These are phyloP conservation scores for Tephrocybe sp. DNA, from an alignment of 768 basidiomycete genomes.

Conservation along the genomic window DNA sequence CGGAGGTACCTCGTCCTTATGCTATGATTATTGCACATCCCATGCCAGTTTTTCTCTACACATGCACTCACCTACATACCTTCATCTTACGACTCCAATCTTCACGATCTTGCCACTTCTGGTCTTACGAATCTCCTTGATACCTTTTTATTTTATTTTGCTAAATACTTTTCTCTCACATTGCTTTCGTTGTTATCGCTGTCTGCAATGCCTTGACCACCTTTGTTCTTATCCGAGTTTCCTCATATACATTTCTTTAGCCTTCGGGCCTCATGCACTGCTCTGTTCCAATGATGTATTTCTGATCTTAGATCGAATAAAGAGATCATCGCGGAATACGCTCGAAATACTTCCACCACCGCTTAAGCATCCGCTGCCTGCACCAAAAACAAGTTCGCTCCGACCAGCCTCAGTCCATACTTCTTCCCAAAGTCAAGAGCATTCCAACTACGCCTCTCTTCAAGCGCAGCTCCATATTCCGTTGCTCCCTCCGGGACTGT, in stretches of 20 bases:
- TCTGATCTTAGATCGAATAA: slow-evolving; percentile 15
- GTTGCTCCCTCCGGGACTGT: slow-evolving; percentile 41
- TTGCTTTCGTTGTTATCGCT: slow-evolving; percentile 15
- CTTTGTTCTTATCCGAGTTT: slow-evolving; percentile 10
- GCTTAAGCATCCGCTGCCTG: slow-evolving; percentile 18
- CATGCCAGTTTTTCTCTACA: slow-evolving; percentile 5
- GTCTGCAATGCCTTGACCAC: slow-evolving; percentile 7
- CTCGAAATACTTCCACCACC: neutral
- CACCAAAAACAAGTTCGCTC: slow-evolving; percentile 56
- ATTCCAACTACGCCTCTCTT: slow-evolving; percentile 56
- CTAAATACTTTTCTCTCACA: slow-evolving; percentile 5
- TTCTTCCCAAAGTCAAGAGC: slow-evolving; percentile 48
- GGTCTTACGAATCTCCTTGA: slow-evolving; percentile 13
- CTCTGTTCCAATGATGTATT: slow-evolving; percentile 15
- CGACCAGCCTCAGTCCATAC: slow-evolving; percentile 56
- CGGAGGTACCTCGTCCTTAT: slow-evolving; percentile 7
- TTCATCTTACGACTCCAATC: neutral
- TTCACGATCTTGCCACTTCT: slow-evolving; percentile 12
- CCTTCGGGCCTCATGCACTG: slow-evolving; percentile 2
- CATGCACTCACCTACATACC: neutral
- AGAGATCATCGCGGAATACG: slow-evolving; percentile 3
- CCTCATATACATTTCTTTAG: slow-evolving; percentile 8
- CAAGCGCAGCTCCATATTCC: slow-evolving; percentile 44
- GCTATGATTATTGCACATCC: slow-evolving; percentile 12
- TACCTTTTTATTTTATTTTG: neutral